Conservation (phyloP, 2,329 filamentous ascomycete genomes). For the Thielaviopsis musarum region DNA sequence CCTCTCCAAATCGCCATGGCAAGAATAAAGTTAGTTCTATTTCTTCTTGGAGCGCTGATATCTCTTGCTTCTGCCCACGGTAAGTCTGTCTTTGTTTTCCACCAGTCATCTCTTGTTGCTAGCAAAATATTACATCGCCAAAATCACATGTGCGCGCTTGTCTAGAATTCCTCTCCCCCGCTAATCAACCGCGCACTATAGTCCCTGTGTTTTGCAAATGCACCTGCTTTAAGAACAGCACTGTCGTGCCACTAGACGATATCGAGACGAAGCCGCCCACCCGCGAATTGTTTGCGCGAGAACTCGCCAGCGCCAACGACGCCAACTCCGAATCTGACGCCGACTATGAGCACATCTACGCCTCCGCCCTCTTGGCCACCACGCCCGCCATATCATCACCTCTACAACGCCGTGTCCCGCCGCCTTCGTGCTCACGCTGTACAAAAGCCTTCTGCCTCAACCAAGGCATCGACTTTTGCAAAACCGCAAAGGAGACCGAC, state of each 20-base stretch:
- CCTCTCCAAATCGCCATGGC: slow-evolving; percentile 20
- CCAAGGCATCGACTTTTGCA: slow-evolving; percentile 45
- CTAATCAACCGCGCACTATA: slow-evolving; percentile 17
- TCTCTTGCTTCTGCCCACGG: slow-evolving; percentile 25
- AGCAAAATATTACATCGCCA: neutral
- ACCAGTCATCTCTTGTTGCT: neutral
- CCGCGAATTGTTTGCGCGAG: too few relatives aligned
- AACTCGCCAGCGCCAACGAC: slow-evolving; percentile 16
- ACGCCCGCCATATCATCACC: slow-evolving; percentile 15
- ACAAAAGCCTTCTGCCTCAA: slow-evolving; percentile 47
- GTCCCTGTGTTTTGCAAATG: slow-evolving; percentile 53
- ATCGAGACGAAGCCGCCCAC: slow-evolving; percentile 9
- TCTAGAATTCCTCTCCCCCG: slow-evolving; percentile 14
- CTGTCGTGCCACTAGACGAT: slow-evolving; percentile 40
- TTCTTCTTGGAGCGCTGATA: slow-evolving; percentile 22
- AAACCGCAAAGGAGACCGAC: slow-evolving; percentile 42
- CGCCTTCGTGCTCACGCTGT: slow-evolving; percentile 38
- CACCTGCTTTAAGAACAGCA: slow-evolving; percentile 53
- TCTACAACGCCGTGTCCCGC: slow-evolving; percentile 18
- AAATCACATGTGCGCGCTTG: slow-evolving; percentile 5
- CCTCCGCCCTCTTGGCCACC: slow-evolving; percentile 2
- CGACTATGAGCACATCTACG: neutral
- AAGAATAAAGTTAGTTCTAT: slow-evolving; percentile 21
- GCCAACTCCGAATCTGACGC: slow-evolving; percentile 13
- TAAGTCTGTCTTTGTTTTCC: slow-evolving; percentile 19